Percentiles rank a stretch among this genome's conserved stretches.
These are phyloP conservation scores for Globisporangium emineosum DNA, from an alignment of 352 stramenopile species.

Conservation along the genomic window DNA sequence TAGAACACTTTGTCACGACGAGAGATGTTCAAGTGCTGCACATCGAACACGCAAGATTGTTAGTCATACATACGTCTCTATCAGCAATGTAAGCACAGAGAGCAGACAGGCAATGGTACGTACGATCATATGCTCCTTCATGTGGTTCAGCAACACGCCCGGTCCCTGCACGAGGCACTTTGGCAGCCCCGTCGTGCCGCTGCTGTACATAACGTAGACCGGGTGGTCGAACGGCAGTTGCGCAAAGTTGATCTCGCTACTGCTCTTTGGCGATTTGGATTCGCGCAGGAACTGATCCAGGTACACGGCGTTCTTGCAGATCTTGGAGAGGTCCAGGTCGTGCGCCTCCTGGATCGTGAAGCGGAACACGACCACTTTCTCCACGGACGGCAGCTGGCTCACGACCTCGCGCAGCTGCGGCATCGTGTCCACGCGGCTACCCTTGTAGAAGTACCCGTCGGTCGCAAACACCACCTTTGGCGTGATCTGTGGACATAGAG, in stretches of 20 bases:
- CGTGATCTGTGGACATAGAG: conserved; percentile 32
- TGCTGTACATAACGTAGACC: conserved; percentile 88
- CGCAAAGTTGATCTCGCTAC: conserved; percentile 53
- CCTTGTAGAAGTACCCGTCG: conserved; percentile 81
- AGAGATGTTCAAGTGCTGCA: conserved; percentile 61
- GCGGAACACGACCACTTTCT: conserved; percentile 58
- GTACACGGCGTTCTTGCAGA: conserved; percentile 46
- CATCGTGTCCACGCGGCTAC: conserved; percentile 59
- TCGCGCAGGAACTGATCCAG: conserved; percentile 49
- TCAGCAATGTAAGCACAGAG: background rate
- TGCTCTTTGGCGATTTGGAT: conserved; percentile 15
- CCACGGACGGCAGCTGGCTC: conserved; percentile 54
- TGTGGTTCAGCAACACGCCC: conserved; percentile 71
- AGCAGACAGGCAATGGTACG: conserved; percentile 10
- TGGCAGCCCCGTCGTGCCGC: conserved; percentile 79
- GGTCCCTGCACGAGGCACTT: conserved; percentile 86
- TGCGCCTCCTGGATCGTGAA: conserved; percentile 56
- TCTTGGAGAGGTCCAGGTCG: conserved; percentile 59
- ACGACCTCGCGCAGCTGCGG: conserved; percentile 58
- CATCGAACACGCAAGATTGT: background rate
- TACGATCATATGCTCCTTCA: conserved; percentile 80
- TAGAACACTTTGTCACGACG: conserved; percentile 75
- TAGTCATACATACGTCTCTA: background rate
- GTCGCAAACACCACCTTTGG: conserved; percentile 77
- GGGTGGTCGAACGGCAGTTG: conserved; percentile 84